These are phyloP conservation scores for Malassezia equina DNA, from an alignment of 1,284 basidiomycete genomes.

Conservation along the genomic window DNA sequence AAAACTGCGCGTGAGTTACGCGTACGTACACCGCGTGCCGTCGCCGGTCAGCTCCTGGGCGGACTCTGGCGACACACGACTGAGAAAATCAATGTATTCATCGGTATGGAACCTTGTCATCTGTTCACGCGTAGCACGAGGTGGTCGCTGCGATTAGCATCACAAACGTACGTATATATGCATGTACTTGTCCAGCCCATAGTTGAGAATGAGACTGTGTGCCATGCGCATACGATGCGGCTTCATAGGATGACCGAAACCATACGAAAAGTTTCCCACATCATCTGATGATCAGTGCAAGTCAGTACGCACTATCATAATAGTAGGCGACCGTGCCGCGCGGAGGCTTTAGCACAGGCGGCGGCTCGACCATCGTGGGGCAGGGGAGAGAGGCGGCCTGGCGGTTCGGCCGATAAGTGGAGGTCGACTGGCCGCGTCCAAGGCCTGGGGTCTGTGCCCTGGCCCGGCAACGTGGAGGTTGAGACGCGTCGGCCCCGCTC, in stretches of 20 bases:
- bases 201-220: conserved; percentile 80
- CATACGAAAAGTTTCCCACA: conserved; percentile 73
- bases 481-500: neutral
- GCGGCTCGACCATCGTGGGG: conserved; percentile 25
- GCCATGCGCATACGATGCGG: conserved; percentile 59
- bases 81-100: conserved; percentile 87
- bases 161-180: conserved; percentile 63
- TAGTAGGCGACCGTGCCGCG: conserved; percentile 31
- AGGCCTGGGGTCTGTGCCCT: neutral
- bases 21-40: conserved; percentile 50
- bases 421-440: too few species aligned
- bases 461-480: conserved; percentile 1
- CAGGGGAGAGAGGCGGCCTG: neutral
- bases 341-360: conserved; percentile 27
- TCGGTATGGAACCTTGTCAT: conserved; percentile 95
- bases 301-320: conserved; percentile 22
- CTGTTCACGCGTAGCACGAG: conserved; percentile 65
- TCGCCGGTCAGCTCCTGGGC: conserved; percentile 60
- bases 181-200: conserved; percentile 82
- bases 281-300: conserved; percentile 50
- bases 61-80: conserved; percentile 63
- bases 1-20: conserved; percentile 19
- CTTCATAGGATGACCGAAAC: conserved; percentile 84
- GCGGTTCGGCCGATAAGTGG: conserved; percentile 14
- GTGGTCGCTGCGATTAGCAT: conserved; percentile 57